Conservation (phyloP, 2,329 filamentous ascomycete genomes). For the Uncinocarpus reesii region DNA sequence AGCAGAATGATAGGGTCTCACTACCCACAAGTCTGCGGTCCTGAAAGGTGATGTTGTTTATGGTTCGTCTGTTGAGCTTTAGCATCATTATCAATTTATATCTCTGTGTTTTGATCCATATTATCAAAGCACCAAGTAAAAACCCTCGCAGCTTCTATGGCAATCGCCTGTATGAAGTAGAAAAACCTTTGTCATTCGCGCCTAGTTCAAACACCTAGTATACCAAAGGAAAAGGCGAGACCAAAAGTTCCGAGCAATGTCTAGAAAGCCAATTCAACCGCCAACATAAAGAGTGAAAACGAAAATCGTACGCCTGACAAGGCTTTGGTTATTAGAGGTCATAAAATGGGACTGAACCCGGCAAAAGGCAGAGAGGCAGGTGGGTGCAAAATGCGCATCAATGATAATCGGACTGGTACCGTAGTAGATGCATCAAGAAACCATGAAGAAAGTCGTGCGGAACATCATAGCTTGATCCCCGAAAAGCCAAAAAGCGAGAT, state of each 20-base stretch:
- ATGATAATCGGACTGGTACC: neutral
- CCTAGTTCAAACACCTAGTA: too few relatives aligned
- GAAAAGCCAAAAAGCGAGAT: neutral
- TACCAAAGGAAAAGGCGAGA: neutral
- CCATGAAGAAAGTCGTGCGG: neutral
- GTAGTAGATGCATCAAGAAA: neutral
- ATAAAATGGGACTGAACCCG: neutral
- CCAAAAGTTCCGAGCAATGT: neutral
- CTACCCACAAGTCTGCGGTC: too few relatives aligned
- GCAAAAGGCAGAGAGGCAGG: neutral
- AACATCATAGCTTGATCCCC: neutral
- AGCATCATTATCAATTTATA: too few relatives aligned
- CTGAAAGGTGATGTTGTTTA: too few relatives aligned
- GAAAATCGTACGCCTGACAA: slow-evolving; percentile 11
- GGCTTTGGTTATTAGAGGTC: slow-evolving; percentile 1
- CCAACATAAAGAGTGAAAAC: slow-evolving; percentile 5
- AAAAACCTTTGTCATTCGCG: too few relatives aligned
- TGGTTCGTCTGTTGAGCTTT: too few relatives aligned
- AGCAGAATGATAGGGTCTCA: too few relatives aligned
- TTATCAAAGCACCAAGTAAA: too few relatives aligned
- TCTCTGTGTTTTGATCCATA: too few relatives aligned
- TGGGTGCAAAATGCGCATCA: neutral
- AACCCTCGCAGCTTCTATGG: too few relatives aligned
- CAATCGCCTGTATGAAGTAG: too few relatives aligned
- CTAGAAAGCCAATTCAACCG: neutral